These are phyloP conservation scores for Podaxis rugospora DNA, from an alignment of 768 basidiomycete species.

Conservation along the genomic window DNA sequence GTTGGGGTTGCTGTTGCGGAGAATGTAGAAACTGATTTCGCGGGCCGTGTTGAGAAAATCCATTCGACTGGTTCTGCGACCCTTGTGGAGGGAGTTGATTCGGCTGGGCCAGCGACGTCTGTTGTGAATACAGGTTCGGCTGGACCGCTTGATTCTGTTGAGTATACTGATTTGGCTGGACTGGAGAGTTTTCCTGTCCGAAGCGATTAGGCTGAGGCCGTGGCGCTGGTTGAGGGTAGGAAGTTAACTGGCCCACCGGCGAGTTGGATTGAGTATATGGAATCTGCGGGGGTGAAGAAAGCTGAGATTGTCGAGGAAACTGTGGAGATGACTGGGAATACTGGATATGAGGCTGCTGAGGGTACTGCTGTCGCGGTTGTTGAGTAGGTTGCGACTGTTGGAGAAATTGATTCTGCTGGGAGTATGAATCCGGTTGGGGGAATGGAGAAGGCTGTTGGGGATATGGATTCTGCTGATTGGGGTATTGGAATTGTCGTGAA, in stretches of 20 bases:
- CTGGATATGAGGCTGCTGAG: not conserved
- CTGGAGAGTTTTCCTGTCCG: not conserved
- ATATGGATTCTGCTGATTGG: not conserved
- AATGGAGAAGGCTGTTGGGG: not conserved
- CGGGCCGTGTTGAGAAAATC: not conserved
- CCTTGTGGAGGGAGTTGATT: slow-evolving; percentile 1
- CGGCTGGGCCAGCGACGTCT: not conserved
- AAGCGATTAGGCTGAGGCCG: not conserved
- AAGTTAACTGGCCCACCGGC: not conserved
- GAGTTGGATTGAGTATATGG: slow-evolving; percentile 1
- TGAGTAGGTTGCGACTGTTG: not conserved
- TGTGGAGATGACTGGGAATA: slow-evolving; percentile 1
- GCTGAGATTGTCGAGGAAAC: slow-evolving; percentile 1
- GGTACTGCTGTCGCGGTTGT: not conserved
- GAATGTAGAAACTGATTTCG: not conserved
- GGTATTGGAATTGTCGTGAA: not conserved
- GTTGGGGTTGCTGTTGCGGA: not conserved
- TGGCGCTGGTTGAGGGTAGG: not conserved
- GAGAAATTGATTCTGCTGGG: not conserved
- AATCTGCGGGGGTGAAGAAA: not conserved
- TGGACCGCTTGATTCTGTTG: not conserved
- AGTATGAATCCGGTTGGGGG: not conserved
- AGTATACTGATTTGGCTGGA: slow-evolving; percentile 1
- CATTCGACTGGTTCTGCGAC: not conserved
- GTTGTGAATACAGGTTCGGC: not conserved